These are phyloP conservation scores for Xylariales sp. DNA, from an alignment of 2,329 filamentous ascomycete species.

Conservation along the genomic window DNA sequence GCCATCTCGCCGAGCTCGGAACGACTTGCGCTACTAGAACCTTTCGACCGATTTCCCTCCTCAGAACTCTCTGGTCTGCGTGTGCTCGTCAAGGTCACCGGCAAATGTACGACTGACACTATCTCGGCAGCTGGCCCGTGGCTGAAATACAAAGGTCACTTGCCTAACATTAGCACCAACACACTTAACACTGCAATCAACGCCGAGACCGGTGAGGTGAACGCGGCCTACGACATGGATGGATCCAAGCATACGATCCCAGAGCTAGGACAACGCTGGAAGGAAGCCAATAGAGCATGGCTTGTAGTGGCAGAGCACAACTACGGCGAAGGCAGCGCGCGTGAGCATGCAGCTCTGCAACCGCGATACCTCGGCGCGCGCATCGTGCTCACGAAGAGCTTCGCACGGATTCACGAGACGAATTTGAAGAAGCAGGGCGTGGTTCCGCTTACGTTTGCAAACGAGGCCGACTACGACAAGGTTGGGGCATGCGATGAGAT, in stretches of 20 bases:
- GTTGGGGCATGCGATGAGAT: constrained; percentile 82
- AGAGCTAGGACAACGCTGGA: constrained; percentile 81
- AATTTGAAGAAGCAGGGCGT: constrained; percentile 98
- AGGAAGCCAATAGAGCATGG: constrained; percentile 70
- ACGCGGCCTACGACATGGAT: constrained; percentile 83
- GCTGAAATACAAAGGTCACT: constrained; percentile 98
- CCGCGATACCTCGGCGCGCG: constrained; percentile 85
- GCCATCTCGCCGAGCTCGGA: constrained; percentile 82
- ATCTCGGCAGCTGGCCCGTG: constrained; percentile 95
- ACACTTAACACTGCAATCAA: constrained; percentile 94
- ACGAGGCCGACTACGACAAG: constrained; percentile 82
- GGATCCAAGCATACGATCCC: constrained; percentile 75
- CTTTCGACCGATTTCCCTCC: constrained; percentile 78
- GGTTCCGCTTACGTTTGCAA: constrained; percentile 83
- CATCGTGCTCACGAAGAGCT: constrained; percentile 79
- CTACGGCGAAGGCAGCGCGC: constrained; percentile 86
- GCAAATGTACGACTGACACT: constrained; percentile 98
- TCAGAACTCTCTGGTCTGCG: constrained; percentile 71
- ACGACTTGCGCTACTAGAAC: constrained; percentile 85
- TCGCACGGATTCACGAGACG: constrained; percentile 91
- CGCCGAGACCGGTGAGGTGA: constrained; percentile 86
- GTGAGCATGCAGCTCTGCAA: constrained; percentile 86
- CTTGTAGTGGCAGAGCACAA: constrained; percentile 96
- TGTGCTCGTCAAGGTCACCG: constrained; percentile 92
- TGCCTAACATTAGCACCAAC: constrained; percentile 96